These are phyloP conservation scores for Alnus glutinosa DNA, from an alignment of 306 rosid genomes.

Conservation along the genomic window DNA sequence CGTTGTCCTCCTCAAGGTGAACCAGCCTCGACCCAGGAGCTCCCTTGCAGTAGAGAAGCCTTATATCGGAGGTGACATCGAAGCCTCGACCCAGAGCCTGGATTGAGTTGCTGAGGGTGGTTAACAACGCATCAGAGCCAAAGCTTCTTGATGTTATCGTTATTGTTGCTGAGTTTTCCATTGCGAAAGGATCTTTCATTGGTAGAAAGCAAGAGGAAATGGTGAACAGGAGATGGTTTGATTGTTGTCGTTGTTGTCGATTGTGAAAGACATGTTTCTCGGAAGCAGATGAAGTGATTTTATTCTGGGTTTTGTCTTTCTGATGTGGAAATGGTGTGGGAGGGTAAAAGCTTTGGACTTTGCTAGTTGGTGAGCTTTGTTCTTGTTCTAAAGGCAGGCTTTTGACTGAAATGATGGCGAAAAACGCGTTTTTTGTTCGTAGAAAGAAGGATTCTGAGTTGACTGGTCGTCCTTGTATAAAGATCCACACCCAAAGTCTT, in stretches of 20 bases:
- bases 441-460: slow-evolving; percentile 29
- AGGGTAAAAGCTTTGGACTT: slow-evolving; percentile 31
- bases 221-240: background rate
- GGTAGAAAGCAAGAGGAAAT: slow-evolving; percentile 8
- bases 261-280: slow-evolving; percentile 26
- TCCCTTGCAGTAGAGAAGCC: slow-evolving; percentile 93
- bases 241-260: background rate
- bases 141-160: slow-evolving; percentile 27
- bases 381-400: slow-evolving; percentile 40
- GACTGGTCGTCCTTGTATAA: slow-evolving; percentile 26
- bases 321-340: slow-evolving; percentile 16
- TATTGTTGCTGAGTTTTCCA: slow-evolving; percentile 34
- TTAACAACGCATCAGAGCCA: slow-evolving; percentile 56
- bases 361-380: slow-evolving; percentile 30
- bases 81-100: slow-evolving; percentile 95
- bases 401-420: slow-evolving; percentile 51
- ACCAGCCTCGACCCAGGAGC: slow-evolving; percentile 87
- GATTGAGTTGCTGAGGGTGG: slow-evolving; percentile 75
- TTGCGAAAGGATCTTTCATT: slow-evolving; percentile 26
- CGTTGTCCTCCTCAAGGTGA: slow-evolving; percentile 52
- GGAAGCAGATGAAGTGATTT: slow-evolving; percentile 1
- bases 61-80: slow-evolving; percentile 92
- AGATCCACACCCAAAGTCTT: background rate
- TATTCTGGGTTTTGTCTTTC: background rate
- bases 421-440: slow-evolving; percentile 49